phyloP scores from a whole-genome alignment of 805 yeast genomes.

The Starmerella apicola region DNA sequence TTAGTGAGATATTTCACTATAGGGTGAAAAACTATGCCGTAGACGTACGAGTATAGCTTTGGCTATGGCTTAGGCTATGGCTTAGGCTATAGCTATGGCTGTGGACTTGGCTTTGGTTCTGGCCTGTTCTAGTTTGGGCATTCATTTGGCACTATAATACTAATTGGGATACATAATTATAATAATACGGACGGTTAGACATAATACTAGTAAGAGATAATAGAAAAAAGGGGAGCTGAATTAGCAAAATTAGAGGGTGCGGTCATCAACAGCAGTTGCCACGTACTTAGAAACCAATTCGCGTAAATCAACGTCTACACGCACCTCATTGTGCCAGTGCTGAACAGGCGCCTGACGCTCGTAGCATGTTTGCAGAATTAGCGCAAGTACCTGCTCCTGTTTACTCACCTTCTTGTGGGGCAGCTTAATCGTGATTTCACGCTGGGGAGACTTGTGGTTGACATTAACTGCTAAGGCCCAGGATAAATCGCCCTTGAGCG shows the following conservation, averaged over 20 bases:
- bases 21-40: no score
- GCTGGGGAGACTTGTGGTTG: not conserved
- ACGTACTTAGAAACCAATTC: slow-evolving; percentile 4
- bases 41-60: no score
- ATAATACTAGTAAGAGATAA: no score
- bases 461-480: slow-evolving; percentile 12
- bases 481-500: slow-evolving; percentile 6
- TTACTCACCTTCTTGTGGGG: slow-evolving; percentile 9
- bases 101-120: no score
- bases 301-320: slow-evolving; percentile 2
- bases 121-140: no score
- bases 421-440: slow-evolving; percentile 1
- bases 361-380: slow-evolving; percentile 12
- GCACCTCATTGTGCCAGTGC: slow-evolving; percentile 8
- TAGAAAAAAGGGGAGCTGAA: not conserved
- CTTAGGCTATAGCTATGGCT: no score
- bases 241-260: not conserved
- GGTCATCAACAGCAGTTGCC: slow-evolving; percentile 4
- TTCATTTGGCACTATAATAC: no score
- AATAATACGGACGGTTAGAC: no score
- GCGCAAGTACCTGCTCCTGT: slow-evolving; percentile 11
- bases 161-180: no score
- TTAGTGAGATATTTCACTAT: no score
- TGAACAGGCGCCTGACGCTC: not conserved
- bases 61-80: no score